Base-by-base conservation (phyloP, 2,329 filamentous ascomycete genomes). In the Aspergillus ruber region DNA sequence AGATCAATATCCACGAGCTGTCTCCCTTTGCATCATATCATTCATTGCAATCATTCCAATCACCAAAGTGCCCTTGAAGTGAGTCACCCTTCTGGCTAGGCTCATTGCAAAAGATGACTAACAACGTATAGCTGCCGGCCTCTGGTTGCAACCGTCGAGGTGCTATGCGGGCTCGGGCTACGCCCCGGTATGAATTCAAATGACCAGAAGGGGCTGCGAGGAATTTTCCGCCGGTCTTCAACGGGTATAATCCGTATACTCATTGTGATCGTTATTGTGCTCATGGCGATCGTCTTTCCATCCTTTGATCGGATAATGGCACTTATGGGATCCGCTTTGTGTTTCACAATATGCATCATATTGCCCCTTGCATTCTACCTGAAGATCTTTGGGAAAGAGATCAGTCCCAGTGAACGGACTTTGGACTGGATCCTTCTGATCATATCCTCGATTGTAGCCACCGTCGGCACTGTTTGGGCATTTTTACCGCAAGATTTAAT, bases 321-420 rank as follows among this genome's bases (percentile, higher is more conserved):
- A 3, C 84, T 95, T 52, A 83, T 97, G 72, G 91, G 93, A 10
- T 88, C 86, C 35, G 86, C 90, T 3, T 78, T 95, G 13, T 96
- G 91, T 71, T 95, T 95, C 59, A 88, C 88, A 15, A 94, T 97
- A 55, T 97, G 91, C 69, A 84, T 97, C 55, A 90, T 95, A 67
- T 75, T 98, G 44, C 93, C 91, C 0, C 74, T 95, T 27, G 79
- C 84, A 4, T 97, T 98, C 64, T 90, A 97, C 62, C 72, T 97
- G 48, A 95, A 90, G 70, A 81, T 97, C 1, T 97, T 95, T 65
- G 82, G 83, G 42, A 77, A 82, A 43, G 83, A 91, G 50, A 81
- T 96, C 41, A 71, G 75, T 1, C 56, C 66, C 1, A 63, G 65
- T 18, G 88, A 95, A 68, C 83, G 80, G 58, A 64, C 80, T 4